Evolutionary conservation across 2,329 filamentous ascomycete genomes (phyloP).

Genomic region (Cladophialophora carrionii): DNA sequence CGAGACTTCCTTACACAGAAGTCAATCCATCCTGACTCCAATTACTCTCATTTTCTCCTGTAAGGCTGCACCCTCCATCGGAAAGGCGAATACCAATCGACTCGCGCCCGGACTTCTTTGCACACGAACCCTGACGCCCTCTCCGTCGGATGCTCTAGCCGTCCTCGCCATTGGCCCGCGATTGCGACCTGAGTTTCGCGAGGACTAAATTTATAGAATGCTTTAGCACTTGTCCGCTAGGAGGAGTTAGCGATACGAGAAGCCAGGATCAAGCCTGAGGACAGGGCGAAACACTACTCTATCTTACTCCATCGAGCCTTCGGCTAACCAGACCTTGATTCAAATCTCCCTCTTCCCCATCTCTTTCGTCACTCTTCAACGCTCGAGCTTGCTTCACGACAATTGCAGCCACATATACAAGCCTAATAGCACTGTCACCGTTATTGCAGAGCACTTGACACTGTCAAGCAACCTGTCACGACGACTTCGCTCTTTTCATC

Average conservation of each 20-base stretch:
- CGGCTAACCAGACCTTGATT: constrained; percentile 18
- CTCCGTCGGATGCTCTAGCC: constrained; percentile 11
- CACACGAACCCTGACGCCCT: constrained; percentile 11
- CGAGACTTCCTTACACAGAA: background rate
- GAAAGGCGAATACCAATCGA: constrained; percentile 3
- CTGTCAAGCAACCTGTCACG: background rate
- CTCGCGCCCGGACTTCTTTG: constrained; percentile 12
- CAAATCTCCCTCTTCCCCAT: constrained; percentile 11
- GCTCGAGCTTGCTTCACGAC: constrained; percentile 1
- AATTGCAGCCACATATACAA: background rate
- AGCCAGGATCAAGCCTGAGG: constrained; percentile 9
- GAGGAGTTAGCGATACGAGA: constrained; percentile 16
- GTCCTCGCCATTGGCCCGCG: constrained; percentile 10
- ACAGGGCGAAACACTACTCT: constrained; percentile 8
- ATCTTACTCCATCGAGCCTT: constrained; percentile 8
- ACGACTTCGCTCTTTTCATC: constrained; percentile 4
- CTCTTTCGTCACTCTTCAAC: constrained; percentile 17
- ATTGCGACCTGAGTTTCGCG: constrained; percentile 8
- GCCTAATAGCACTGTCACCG: background rate
- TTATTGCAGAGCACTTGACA: background rate
- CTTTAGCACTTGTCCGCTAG: constrained; percentile 14
- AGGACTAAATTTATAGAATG: constrained; percentile 20
- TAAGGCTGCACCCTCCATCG: constrained; percentile 17
- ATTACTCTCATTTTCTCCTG: constrained; percentile 1
- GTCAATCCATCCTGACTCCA: constrained; percentile 5